Evolutionary conservation across 768 basidiomycete genomes (phyloP).

Genomic region (Suillus paluster): DNA sequence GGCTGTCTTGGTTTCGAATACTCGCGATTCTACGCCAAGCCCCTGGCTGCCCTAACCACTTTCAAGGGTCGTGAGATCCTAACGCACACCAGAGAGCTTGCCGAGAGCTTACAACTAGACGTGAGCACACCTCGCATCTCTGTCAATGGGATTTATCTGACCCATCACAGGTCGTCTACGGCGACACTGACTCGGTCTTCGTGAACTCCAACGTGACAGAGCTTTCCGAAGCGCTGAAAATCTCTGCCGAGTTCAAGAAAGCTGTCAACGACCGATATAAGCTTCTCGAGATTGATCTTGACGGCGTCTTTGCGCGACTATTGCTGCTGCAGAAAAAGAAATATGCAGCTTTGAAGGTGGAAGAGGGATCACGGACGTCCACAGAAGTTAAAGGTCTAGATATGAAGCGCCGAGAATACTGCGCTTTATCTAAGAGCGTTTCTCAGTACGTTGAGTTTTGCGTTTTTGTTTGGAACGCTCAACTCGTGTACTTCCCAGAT

Average conservation of each 20-base stretch:
- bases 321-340: slow-evolving; percentile 98
- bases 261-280: slow-evolving; percentile 95
- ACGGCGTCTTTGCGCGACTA: slow-evolving; percentile 91
- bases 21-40: slow-evolving; percentile 94
- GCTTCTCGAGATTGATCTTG: slow-evolving; percentile 95
- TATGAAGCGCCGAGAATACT: slow-evolving; percentile 99
- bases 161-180: slow-evolving; percentile 84
- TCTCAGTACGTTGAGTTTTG: slow-evolving; percentile 70
- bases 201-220: slow-evolving; percentile 95
- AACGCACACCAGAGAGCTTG: slow-evolving; percentile 90
- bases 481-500: slow-evolving; percentile 49
- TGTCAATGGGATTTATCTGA: neutral
- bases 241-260: slow-evolving; percentile 92
- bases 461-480: neutral
- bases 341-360: slow-evolving; percentile 96
- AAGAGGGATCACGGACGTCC: slow-evolving; percentile 75
- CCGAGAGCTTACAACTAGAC: slow-evolving; percentile 87
- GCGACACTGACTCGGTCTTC: slow-evolving; percentile 98
- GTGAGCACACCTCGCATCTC: slow-evolving; percentile 49
- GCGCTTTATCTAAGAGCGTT: slow-evolving; percentile 85
- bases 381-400: slow-evolving; percentile 97
- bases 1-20: slow-evolving; percentile 98
- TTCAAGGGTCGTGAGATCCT: slow-evolving; percentile 98
- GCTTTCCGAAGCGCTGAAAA: slow-evolving; percentile 86
- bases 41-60: slow-evolving; percentile 96